phyloP scores from a whole-genome alignment of 164 flowering plant genomes.

The Vitis amurensis region DNA sequence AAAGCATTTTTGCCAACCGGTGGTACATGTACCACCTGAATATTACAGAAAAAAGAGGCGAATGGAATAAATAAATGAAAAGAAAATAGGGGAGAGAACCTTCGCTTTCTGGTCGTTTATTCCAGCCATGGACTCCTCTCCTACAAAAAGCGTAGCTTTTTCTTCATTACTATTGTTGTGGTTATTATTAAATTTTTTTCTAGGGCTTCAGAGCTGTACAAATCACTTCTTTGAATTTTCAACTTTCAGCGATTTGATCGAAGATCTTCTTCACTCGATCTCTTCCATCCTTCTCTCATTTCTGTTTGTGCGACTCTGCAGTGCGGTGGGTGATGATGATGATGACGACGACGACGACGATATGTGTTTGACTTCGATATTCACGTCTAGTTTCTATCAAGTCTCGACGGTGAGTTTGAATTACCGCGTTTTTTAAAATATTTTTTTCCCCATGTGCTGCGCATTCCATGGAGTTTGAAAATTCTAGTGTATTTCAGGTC shows the following conservation, averaged over 20 bases:
- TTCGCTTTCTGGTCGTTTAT: conserved; percentile 6
- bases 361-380: too few relatives aligned
- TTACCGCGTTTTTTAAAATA: too few relatives aligned
- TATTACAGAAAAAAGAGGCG: not conserved
- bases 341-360: not conserved
- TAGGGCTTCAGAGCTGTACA: conserved; percentile 1
- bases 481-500: too few relatives aligned
- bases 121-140: conserved; percentile 6
- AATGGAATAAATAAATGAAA: not conserved
- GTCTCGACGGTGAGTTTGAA: too few relatives aligned
- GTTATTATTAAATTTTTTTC: not conserved
- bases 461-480: too few relatives aligned
- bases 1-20: not conserved
- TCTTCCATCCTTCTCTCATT: not conserved
- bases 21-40: not conserved
- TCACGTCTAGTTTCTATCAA: too few relatives aligned
- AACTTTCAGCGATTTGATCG: not conserved
- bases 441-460: too few relatives aligned
- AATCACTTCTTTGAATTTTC: conserved; percentile 14
- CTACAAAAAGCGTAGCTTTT: conserved; percentile 17
- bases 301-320: not conserved
- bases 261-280: not conserved
- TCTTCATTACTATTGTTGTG: conserved; percentile 1
- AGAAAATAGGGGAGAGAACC: not conserved
- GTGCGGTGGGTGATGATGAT: not conserved